These are phyloP conservation scores for Yamadazyma conglobata DNA, from an alignment of 1,139 yeast genomes.

Conservation along the genomic window DNA sequence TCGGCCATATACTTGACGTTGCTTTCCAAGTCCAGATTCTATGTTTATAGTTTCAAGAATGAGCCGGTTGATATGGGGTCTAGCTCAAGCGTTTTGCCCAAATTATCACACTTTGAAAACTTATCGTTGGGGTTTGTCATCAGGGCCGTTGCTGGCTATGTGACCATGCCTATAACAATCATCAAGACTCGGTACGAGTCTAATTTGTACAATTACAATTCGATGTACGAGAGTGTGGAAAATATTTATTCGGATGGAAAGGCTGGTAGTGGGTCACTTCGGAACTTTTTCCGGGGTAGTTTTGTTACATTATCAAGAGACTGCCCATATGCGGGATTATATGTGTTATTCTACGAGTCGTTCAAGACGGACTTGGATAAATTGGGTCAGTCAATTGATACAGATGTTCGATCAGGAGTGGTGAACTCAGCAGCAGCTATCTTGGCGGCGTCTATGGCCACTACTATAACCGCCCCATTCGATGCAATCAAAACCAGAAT, in stretches of 20 bases:
- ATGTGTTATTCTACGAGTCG: constrained; percentile 79
- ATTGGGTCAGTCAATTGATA: constrained; percentile 2
- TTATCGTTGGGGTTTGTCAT: constrained; percentile 74
- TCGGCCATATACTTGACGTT: constrained; percentile 82
- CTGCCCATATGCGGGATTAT: constrained; percentile 95
- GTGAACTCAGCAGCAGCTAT: constrained; percentile 72
- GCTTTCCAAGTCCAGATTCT: constrained; percentile 58
- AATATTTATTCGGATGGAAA: constrained; percentile 48
- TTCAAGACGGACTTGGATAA: constrained; percentile 39
- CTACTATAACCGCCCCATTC: constrained; percentile 89
- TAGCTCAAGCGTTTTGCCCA: constrained; percentile 50
- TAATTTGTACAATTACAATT: constrained; percentile 64
- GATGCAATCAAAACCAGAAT: constrained; percentile 91
- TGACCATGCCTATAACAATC: constrained; percentile 98
- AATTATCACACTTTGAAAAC: constrained; percentile 66
- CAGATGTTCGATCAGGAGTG: constrained; percentile 39
- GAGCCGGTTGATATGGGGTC: constrained; percentile 2
- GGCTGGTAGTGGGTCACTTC: constrained; percentile 28
- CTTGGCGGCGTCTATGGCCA: constrained; percentile 72
- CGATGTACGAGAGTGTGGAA: constrained; percentile 58
- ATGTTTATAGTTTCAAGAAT: constrained; percentile 38
- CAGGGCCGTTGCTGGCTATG: constrained; percentile 75
- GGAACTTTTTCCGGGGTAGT: constrained; percentile 82
- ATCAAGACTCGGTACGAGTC: constrained; percentile 87
- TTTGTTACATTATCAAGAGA: constrained; percentile 86